Conservation (phyloP, 208 protist genomes). For the Acanthamoeba sp. region DNA sequence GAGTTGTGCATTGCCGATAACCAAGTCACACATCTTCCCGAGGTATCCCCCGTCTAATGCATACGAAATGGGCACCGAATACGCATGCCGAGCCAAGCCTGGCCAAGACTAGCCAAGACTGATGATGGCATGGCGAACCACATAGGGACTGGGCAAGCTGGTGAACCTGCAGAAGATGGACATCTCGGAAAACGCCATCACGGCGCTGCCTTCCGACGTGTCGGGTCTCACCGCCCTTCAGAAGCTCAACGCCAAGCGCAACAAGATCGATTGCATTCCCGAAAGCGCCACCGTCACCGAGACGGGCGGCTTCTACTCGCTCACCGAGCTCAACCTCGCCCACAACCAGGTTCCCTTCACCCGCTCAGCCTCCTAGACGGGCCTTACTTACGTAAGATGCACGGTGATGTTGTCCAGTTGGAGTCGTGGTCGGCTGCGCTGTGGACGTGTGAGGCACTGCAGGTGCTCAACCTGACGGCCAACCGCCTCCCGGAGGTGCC, state of each 20-base stretch:
- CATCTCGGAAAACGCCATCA: constrained; percentile 51
- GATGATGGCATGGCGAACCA: not conserved
- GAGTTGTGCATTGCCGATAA: constrained; percentile 42
- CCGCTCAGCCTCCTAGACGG: not conserved
- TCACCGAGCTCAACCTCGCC: constrained; percentile 48
- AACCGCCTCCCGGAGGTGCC: constrained; percentile 34
- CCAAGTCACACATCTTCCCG: constrained; percentile 4
- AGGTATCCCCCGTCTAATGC: not conserved
- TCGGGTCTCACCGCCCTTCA: constrained; percentile 20
- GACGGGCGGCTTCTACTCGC: constrained; percentile 36
- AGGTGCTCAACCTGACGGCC: constrained; percentile 28
- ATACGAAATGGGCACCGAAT: not conserved
- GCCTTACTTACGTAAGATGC: no score
- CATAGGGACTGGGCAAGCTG: constrained; percentile 43
- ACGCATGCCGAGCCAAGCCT: no score
- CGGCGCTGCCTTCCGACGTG: constrained; percentile 61
- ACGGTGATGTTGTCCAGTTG: no score
- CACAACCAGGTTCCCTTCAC: constrained; percentile 10
- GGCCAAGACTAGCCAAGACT: not conserved
- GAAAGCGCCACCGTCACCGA: constrained; percentile 60
- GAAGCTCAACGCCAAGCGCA: constrained; percentile 50
- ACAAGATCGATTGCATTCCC: not conserved
- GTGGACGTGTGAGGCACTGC: constrained; percentile 57
- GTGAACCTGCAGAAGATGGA: constrained; percentile 44
- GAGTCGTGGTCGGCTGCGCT: not conserved